Evolutionary conservation across 2,329 filamentous ascomycete species (phyloP).

Genomic region (Trichoderma atroviride): DNA sequence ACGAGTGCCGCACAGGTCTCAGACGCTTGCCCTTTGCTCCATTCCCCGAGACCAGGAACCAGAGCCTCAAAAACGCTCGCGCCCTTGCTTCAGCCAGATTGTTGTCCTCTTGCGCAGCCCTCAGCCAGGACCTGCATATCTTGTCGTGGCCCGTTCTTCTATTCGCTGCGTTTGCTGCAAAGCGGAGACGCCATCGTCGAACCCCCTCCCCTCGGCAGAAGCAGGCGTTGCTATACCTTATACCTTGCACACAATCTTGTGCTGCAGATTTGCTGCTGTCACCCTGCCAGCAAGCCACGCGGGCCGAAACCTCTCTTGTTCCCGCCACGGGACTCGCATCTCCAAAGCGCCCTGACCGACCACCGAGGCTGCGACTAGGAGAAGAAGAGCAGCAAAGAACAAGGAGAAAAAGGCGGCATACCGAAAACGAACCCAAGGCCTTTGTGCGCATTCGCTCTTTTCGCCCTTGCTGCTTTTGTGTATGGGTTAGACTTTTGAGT

Average conservation of each 20-base stretch:
- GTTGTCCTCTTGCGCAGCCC: not conserved
- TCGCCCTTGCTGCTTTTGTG: not conserved
- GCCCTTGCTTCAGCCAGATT: not conserved
- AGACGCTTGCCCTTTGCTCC: not conserved
- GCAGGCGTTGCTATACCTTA: not conserved
- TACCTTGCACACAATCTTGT: conserved; percentile 13
- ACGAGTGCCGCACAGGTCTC: not conserved
- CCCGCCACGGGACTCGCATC: not conserved
- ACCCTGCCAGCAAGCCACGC: conserved; percentile 24
- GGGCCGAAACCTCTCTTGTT: conserved; percentile 21
- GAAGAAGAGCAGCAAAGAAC: not conserved
- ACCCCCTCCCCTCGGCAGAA: conserved; percentile 18
- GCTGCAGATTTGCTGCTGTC: conserved; percentile 23
- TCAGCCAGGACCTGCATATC: not conserved
- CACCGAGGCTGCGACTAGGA: not conserved
- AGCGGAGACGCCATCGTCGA: conserved; percentile 24
- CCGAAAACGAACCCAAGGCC: not conserved
- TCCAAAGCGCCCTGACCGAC: not conserved
- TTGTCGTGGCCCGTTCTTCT: not conserved
- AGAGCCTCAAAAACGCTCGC: not conserved
- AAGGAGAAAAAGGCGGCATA: not conserved
- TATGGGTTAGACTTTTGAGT: conserved; percentile 17
- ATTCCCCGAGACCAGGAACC: not conserved
- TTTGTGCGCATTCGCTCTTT: conserved; percentile 4
- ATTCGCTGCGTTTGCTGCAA: conserved; percentile 22